Evolutionary conservation across 257 asterid species (phyloP).

Genomic region (Anisodus tanguticus): DNA sequence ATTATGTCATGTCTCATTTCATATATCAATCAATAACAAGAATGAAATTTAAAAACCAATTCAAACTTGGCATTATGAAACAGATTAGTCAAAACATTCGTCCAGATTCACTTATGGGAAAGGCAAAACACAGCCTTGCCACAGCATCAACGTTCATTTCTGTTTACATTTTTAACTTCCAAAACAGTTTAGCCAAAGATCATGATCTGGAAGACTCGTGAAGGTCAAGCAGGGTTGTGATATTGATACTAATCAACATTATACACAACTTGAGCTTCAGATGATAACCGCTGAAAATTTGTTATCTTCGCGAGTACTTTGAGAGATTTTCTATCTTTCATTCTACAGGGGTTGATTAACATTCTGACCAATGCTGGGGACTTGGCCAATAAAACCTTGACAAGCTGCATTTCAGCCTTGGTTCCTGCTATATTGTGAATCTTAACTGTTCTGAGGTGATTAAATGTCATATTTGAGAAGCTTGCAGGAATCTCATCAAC

Average conservation of each 20-base stretch:
- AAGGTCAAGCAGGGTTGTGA: neutral
- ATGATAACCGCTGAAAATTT: neutral
- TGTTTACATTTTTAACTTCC: neutral
- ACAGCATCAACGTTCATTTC: neutral
- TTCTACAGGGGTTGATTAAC: neutral
- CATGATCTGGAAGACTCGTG: neutral
- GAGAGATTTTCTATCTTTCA: neutral
- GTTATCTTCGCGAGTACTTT: neutral
- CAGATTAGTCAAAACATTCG: too few species aligned
- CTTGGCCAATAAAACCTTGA: neutral
- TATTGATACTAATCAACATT: neutral
- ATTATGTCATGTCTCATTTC: too few species aligned
- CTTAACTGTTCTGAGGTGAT: neutral
- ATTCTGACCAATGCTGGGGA: neutral
- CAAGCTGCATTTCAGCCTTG: neutral
- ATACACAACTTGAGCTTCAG: neutral
- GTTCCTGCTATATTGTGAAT: rapidly evolving
- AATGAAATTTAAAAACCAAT: too few species aligned
- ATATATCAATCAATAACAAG: too few species aligned
- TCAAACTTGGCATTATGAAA: too few species aligned
- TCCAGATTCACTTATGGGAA: neutral
- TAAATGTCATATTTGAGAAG: neutral
- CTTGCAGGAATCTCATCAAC: neutral
- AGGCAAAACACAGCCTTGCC: neutral
- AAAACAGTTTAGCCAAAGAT: neutral